Conservation (phyloP, 768 basidiomycete genomes). For the Obba rivulosa region DNA sequence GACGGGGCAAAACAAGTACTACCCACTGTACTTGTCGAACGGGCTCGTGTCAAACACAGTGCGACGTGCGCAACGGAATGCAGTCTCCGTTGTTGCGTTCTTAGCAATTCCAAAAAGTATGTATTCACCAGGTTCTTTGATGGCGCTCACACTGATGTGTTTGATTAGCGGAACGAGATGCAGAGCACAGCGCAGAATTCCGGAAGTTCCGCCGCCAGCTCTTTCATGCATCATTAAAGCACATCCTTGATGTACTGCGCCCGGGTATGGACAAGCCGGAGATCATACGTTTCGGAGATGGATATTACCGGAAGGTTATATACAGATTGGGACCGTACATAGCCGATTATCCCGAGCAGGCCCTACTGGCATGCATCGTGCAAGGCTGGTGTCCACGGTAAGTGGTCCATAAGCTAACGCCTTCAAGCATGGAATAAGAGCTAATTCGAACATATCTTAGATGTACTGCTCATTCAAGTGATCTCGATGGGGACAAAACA, state of each 20-base stretch:
- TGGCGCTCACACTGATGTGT: not conserved
- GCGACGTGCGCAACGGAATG: slow-evolving; percentile 13
- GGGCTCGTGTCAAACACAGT: slow-evolving; percentile 19
- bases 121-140: not conserved
- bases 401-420: no score
- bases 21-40: slow-evolving; percentile 20
- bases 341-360: slow-evolving; percentile 20
- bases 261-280: slow-evolving; percentile 8
- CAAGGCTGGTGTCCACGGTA: slow-evolving; percentile 14
- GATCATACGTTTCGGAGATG: slow-evolving; percentile 8
- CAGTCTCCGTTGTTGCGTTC: slow-evolving; percentile 14
- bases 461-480: not conserved
- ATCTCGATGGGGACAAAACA: slow-evolving; percentile 12
- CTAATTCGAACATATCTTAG: slow-evolving; percentile 1
- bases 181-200: not conserved
- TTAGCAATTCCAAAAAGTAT: slow-evolving; percentile 28
- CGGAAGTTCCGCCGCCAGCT: slow-evolving; percentile 4
- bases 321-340: slow-evolving; percentile 17
- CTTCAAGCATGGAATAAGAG: no score
- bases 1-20: slow-evolving; percentile 20
- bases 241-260: slow-evolving; percentile 4
- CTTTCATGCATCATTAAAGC: slow-evolving; percentile 6
- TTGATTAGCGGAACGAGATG: not conserved
- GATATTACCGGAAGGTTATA: slow-evolving; percentile 9
- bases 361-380: slow-evolving; percentile 11